Evolutionary conservation across 108 stramenopile genomes (phyloP).

Genomic region (Aurantiochytrium sp.): DNA sequence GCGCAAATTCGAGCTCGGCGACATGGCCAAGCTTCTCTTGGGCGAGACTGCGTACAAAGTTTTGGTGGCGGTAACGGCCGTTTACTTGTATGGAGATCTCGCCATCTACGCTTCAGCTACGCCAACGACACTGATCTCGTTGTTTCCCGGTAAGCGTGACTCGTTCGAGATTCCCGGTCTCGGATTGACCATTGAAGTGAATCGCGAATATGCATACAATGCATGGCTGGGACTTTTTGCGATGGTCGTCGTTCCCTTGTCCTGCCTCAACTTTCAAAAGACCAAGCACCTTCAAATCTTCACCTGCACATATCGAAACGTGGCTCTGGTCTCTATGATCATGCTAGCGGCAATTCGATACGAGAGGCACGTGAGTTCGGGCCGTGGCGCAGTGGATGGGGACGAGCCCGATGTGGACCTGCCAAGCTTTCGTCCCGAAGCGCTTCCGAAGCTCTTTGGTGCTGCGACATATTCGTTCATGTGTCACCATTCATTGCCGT

Average conservation of each 20-base stretch:
- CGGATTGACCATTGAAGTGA: background rate
- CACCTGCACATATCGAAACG: conserved; percentile 8
- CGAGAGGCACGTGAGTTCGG: background rate
- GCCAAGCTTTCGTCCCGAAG: background rate
- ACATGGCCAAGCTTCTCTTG: background rate
- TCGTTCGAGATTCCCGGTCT: background rate
- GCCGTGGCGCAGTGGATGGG: background rate
- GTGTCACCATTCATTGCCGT: conserved; percentile 15
- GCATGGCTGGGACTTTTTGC: background rate
- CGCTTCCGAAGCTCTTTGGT: background rate
- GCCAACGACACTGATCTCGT: background rate
- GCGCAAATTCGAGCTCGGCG: background rate
- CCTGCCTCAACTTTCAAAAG: conserved; percentile 2
- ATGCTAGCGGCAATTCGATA: background rate
- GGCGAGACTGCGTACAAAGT: background rate
- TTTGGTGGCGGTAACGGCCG: background rate
- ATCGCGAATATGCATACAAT: background rate
- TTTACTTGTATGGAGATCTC: conserved; percentile 1
- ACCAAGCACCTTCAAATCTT: conserved; percentile 12
- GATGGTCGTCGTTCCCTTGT: background rate
- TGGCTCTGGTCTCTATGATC: background rate
- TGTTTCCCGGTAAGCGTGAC: background rate
- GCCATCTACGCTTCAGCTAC: background rate
- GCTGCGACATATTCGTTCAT: conserved; percentile 12
- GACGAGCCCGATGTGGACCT: background rate